Evolutionary conservation across 73 alveolate genomes (phyloP), one percentile per base, ranked within the genome.

Genomic region (Effrenium voratum): DNA sequence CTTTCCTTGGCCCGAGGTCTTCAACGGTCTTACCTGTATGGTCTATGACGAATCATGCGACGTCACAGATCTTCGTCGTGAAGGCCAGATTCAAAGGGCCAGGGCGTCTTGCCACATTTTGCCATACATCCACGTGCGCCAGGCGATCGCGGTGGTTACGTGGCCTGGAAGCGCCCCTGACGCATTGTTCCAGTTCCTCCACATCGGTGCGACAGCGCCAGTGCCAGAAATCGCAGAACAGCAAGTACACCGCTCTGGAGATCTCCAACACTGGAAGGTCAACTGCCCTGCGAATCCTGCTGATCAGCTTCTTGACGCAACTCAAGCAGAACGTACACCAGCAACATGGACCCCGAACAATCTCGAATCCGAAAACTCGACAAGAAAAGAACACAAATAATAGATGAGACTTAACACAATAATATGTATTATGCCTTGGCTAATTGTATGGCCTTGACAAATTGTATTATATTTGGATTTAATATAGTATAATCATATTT

Each of bases 1-100:
- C 73, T 16, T 19, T 30, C 73, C 40, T 15, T 28, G 52, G 38
- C 52, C 85, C 5, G 41, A 88, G 95, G 95, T 73, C n/a, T 88
- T 88, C 85, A 88, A 88, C 30, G 95, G 95, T 32, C 95, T 88
- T 26, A 88, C 95, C 72, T 88, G 95, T 52, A 88, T 88, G 95
- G 95, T 88, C 79, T 88, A 88, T 88, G 95, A 47, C 86, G 49
- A 88, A 38, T n/a, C 16, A 49, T 88, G 95, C 55, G 49, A 88
- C 22, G 41, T 85, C 13, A 38, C 85, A 28, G 68, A 66, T n/a
- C 95, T 88, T 10, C 95, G 95, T 43, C 85, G 95, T 8, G 95
- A 88, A 88, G 95, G 95, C 84, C 0, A 22, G 85, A 30, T 38
- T 24, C 6, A 36, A 12, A 16, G 44, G 45, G 44, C 49, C 22